Evolutionary conservation across 2,329 filamentous ascomycete species (phyloP).

Genomic region (Pleochaeta shiraiana): DNA sequence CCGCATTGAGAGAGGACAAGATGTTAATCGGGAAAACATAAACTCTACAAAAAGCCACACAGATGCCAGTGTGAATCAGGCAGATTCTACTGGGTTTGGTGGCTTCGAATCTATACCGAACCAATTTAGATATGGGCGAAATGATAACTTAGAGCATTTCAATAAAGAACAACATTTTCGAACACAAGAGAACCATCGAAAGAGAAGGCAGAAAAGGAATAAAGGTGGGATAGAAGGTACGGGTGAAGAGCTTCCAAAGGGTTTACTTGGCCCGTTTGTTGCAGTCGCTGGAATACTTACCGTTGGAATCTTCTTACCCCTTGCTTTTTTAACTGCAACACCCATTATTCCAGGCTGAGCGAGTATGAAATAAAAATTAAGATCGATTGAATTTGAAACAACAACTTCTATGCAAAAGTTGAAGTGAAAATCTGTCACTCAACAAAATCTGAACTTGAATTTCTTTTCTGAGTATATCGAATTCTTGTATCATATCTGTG

Average conservation of each 20-base stretch:
- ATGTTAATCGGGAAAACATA: constrained; percentile 23
- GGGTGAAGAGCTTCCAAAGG: constrained; percentile 8
- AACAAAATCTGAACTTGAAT: too few species aligned
- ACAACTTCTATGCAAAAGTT: too few species aligned
- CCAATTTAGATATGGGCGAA: constrained; percentile 22
- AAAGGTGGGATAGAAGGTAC: constrained; percentile 13
- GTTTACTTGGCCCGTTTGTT: constrained; percentile 22
- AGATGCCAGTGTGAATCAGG: constrained; percentile 14
- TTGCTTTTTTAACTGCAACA: neutral
- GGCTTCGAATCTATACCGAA: constrained; percentile 29
- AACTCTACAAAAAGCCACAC: constrained; percentile 8
- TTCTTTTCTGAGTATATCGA: too few species aligned
- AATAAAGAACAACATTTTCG: constrained; percentile 49
- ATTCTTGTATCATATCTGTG: too few species aligned
- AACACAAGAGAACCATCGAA: constrained; percentile 34
- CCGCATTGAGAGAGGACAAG: constrained; percentile 34
- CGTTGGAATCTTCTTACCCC: constrained; percentile 19
- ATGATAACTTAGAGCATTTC: constrained; percentile 51
- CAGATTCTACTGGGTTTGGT: constrained; percentile 27
- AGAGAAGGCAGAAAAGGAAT: constrained; percentile 15
- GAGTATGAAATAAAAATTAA: too few species aligned
- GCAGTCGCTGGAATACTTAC: constrained; percentile 18
- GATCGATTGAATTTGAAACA: too few species aligned
- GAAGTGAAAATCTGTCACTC: too few species aligned
- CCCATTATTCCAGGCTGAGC: too few species aligned